Evolutionary conservation across 2,329 filamentous ascomycete species (phyloP).

Genomic region (Monosporascus sp.): DNA sequence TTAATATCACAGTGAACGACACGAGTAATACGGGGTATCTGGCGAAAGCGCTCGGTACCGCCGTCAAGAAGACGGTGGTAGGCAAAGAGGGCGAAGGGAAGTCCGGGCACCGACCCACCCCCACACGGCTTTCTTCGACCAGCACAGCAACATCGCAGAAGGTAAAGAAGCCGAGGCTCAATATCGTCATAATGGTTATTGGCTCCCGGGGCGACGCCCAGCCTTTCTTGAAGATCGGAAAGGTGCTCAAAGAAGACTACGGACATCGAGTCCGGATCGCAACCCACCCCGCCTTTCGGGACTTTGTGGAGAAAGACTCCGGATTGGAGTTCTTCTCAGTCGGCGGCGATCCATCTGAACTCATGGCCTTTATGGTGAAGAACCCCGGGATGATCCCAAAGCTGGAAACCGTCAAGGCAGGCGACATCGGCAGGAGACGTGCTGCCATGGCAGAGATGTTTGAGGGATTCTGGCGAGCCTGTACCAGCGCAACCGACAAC

Average conservation of each 20-base stretch:
- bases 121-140: slow-evolving; percentile 24
- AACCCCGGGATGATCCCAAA: slow-evolving; percentile 74
- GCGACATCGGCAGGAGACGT: slow-evolving; percentile 64
- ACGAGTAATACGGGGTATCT: slow-evolving; percentile 65
- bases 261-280: slow-evolving; percentile 73
- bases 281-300: slow-evolving; percentile 71
- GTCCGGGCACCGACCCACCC: slow-evolving; percentile 4
- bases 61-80: slow-evolving; percentile 50
- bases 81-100: slow-evolving; percentile 22
- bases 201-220: slow-evolving; percentile 76
- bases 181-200: slow-evolving; percentile 81
- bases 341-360: slow-evolving; percentile 71
- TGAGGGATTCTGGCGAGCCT: slow-evolving; percentile 75
- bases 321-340: slow-evolving; percentile 77
- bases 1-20: slow-evolving; percentile 69
- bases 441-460: slow-evolving; percentile 77
- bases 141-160: slow-evolving; percentile 26
- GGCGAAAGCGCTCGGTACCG: slow-evolving; percentile 65
- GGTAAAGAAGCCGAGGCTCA: slow-evolving; percentile 48
- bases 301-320: slow-evolving; percentile 68
- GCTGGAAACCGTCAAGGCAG: slow-evolving; percentile 65
- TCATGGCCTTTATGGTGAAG: slow-evolving; percentile 89
- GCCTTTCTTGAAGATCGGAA: slow-evolving; percentile 71
- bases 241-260: slow-evolving; percentile 64
- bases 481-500: slow-evolving; percentile 68